Conservation (phyloP, 441 rosid genomes). For the Theobroma grandiflorum region DNA sequence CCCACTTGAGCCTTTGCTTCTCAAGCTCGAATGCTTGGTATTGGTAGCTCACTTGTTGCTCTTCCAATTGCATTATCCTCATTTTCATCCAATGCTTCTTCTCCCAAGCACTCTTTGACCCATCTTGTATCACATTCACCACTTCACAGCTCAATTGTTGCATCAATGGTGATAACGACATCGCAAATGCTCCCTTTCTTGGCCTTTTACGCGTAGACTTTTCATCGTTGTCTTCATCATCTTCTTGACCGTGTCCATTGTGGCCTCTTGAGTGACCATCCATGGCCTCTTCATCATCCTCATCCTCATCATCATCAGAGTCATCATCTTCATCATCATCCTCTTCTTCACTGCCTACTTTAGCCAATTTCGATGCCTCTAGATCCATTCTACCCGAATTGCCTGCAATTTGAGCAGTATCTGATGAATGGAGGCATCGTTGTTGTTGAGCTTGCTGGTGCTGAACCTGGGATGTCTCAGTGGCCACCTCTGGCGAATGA, state of each 20-base stretch:
- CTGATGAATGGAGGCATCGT: slow-evolving; percentile 64
- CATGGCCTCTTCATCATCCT: slow-evolving; percentile 46
- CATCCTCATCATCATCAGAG: slow-evolving; percentile 50
- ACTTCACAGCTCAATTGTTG: slow-evolving; percentile 59
- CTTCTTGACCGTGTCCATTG: slow-evolving; percentile 51
- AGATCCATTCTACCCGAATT: slow-evolving; percentile 39
- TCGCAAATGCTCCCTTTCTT: slow-evolving; percentile 30
- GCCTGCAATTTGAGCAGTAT: slow-evolving; percentile 32
- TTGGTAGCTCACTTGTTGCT: slow-evolving; percentile 67
- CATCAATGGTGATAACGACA: slow-evolving; percentile 40
- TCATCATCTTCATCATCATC: slow-evolving; percentile 50
- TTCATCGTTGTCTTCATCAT: slow-evolving; percentile 54
- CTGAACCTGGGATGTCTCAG: slow-evolving; percentile 42
- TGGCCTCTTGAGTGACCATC: slow-evolving; percentile 44
- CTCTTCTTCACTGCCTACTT: slow-evolving; percentile 47
- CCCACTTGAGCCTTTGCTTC: slow-evolving; percentile 91
- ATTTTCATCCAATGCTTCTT: slow-evolving; percentile 86
- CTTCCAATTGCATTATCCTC: slow-evolving; percentile 68
- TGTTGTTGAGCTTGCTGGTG: slow-evolving; percentile 45
- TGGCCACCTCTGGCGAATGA: slow-evolving; percentile 48
- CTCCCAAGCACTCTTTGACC: slow-evolving; percentile 69
- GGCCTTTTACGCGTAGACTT: slow-evolving; percentile 42
- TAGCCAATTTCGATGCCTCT: slow-evolving; percentile 42
- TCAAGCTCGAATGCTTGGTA: slow-evolving; percentile 76
- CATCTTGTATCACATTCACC: slow-evolving; percentile 56